A percentile compares a stretch with the other conserved stretches of the same genome.
phyloP scores from a whole-genome alignment of 345 rosid species.

The Leavenworthia alabamica region DNA sequence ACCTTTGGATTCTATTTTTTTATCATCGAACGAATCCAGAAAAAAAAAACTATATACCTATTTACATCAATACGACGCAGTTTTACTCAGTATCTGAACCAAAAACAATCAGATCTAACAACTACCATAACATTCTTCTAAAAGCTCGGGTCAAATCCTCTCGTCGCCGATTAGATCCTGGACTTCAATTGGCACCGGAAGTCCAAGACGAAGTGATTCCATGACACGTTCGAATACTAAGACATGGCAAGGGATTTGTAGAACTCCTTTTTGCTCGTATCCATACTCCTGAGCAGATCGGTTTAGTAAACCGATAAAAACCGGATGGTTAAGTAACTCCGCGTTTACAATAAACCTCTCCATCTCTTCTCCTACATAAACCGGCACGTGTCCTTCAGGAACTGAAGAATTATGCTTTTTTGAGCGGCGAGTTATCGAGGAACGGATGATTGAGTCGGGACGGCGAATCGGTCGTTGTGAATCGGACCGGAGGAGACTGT shows the following conservation, averaged over 20 bases:
- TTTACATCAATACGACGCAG: conserved; percentile 20
- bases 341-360: conserved; percentile 83
- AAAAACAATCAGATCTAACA: conserved; percentile 14
- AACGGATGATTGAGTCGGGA: conserved; percentile 16
- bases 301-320: conserved; percentile 60
- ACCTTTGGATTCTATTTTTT: not conserved
- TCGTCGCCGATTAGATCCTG: conserved; percentile 36
- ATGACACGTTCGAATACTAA: conserved; percentile 68
- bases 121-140: conserved; percentile 9
- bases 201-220: conserved; percentile 78
- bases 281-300: conserved; percentile 92
- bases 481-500: conserved; percentile 66
- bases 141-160: conserved; percentile 1
- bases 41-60: not conserved
- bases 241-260: conserved; percentile 87
- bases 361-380: conserved; percentile 92
- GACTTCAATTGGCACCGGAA: conserved; percentile 43
- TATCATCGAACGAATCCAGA: not conserved
- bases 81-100: conserved; percentile 23
- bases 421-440: conserved; percentile 25
- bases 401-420: conserved; percentile 30
- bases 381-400: conserved; percentile 81
- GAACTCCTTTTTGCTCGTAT: conserved; percentile 84
- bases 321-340: conserved; percentile 81
- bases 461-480: conserved; percentile 23